Conservation (phyloP, 2,329 filamentous ascomycete genomes). For the Corynespora cassiicola region DNA sequence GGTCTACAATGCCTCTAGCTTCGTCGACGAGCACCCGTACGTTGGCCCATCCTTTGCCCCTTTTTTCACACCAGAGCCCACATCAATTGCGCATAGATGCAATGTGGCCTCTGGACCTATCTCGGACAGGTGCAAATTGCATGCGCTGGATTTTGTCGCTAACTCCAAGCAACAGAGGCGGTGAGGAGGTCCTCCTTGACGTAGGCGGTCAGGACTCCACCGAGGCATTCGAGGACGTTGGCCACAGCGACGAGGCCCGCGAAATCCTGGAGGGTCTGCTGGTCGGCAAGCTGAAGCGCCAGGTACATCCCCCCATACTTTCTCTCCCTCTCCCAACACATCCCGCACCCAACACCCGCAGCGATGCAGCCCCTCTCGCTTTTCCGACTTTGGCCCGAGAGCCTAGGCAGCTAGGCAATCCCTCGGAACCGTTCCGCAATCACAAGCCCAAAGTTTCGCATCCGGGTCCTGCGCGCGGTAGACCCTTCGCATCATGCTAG, state of each 20-base stretch:
- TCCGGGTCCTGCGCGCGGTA: no score
- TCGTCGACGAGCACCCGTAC: constrained; percentile 96
- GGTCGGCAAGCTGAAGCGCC: constrained; percentile 45
- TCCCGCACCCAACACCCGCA: neutral
- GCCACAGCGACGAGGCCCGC: constrained; percentile 97
- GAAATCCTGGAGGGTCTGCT: constrained; percentile 75
- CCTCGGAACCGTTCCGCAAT: constrained; percentile 27
- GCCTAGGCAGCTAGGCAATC: constrained; percentile 7
- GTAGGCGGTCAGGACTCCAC: constrained; percentile 95
- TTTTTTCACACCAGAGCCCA: constrained; percentile 1
- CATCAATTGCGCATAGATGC: constrained; percentile 3
- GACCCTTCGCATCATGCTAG: neutral
- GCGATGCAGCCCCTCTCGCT: constrained; percentile 1
- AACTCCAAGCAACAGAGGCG: constrained; percentile 86
- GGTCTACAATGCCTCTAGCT: constrained; percentile 88
- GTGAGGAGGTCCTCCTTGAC: constrained; percentile 97
- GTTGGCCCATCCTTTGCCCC: constrained; percentile 42
- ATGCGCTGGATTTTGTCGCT: neutral
- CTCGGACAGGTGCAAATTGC: neutral
- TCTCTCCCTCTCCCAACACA: neutral
- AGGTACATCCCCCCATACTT: constrained; percentile 29
- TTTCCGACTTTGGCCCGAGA: constrained; percentile 1
- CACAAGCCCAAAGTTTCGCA: no score
- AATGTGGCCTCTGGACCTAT: no score
- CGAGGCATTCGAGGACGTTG: constrained; percentile 98